These are phyloP conservation scores for Irpex sp. DNA, from an alignment of 1,284 basidiomycete species.

Conservation along the genomic window DNA sequence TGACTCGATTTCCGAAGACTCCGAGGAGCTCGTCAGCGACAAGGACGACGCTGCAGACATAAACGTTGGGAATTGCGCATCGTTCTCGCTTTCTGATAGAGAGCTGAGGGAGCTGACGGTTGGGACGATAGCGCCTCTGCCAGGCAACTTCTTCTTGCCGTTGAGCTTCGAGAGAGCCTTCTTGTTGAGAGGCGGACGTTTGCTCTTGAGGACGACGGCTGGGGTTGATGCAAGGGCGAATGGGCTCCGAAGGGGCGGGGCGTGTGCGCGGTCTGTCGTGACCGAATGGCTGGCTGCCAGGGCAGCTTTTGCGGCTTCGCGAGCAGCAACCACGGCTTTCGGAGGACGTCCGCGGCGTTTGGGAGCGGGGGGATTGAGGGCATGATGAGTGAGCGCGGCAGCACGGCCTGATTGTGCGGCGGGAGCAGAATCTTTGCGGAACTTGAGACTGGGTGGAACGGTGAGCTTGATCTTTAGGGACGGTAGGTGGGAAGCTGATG, in stretches of 20 bases:
- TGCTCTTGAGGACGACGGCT: slow-evolving; percentile 6
- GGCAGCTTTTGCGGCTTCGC: slow-evolving; percentile 10
- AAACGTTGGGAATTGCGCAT: slow-evolving; percentile 26
- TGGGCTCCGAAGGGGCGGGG: not conserved
- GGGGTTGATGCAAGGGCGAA: not conserved
- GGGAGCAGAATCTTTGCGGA: slow-evolving; percentile 19
- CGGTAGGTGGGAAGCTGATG: slow-evolving; percentile 15
- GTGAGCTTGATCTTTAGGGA: slow-evolving; percentile 73
- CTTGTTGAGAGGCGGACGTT: slow-evolving; percentile 11
- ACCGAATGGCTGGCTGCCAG: not conserved
- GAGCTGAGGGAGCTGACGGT: not conserved
- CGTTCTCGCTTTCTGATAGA: slow-evolving; percentile 18
- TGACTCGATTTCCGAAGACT: slow-evolving; percentile 21
- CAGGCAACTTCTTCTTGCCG: slow-evolving; percentile 12
- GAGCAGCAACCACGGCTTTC: slow-evolving; percentile 33
- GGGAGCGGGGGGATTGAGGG: slow-evolving; percentile 26
- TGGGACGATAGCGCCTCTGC: not conserved
- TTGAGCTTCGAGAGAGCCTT: slow-evolving; percentile 16
- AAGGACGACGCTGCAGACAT: slow-evolving; percentile 27
- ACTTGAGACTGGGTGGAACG: slow-evolving; percentile 44
- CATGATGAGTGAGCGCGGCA: slow-evolving; percentile 16
- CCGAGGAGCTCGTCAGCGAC: slow-evolving; percentile 25
- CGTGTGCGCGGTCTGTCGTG: not conserved
- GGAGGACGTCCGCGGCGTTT: slow-evolving; percentile 55
- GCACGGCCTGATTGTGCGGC: slow-evolving; percentile 8